Evolutionary conservation across 257 asterid genomes (phyloP).

Genomic region (Oldenlandia corymbosa): DNA sequence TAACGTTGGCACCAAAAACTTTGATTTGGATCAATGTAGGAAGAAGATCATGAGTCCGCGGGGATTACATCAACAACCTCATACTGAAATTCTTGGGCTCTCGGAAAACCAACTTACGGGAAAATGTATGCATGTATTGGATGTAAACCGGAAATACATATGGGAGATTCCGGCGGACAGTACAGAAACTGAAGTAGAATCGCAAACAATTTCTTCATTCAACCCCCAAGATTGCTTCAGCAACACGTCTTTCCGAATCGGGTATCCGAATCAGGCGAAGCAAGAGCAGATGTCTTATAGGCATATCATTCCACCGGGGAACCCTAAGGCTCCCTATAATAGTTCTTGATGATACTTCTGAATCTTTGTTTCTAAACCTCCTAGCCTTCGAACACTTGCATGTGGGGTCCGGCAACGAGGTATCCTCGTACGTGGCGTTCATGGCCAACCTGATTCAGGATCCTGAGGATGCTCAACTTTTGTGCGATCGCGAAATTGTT

Average conservation of each 20-base stretch:
- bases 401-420: slow-evolving; percentile 44
- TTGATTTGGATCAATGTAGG: too few relatives aligned
- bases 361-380: slow-evolving; percentile 37
- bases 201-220: neutral
- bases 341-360: slow-evolving; percentile 36
- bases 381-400: slow-evolving; percentile 48
- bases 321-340: slow-evolving; percentile 41
- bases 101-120: neutral
- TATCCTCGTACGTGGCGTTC: slow-evolving; percentile 45
- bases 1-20: too few relatives aligned
- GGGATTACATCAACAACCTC: slow-evolving; percentile 9
- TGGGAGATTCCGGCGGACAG: neutral
- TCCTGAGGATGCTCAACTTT: slow-evolving; percentile 36
- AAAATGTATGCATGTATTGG: slow-evolving; percentile 30
- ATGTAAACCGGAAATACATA: slow-evolving; percentile 26
- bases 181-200: neutral
- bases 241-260: slow-evolving; percentile 48
- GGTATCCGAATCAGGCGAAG: slow-evolving; percentile 35
- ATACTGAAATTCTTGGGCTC: slow-evolving; percentile 7
- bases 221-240: slow-evolving; percentile 27
- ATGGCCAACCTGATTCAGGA: slow-evolving; percentile 48
- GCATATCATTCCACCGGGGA: slow-evolving; percentile 34
- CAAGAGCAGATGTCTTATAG: slow-evolving; percentile 29
- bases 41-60: too few relatives aligned
- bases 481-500: slow-evolving; percentile 31